phyloP scores from a whole-genome alignment of 108 stramenopile genomes.

The Halocafeteria seosinensis region DNA sequence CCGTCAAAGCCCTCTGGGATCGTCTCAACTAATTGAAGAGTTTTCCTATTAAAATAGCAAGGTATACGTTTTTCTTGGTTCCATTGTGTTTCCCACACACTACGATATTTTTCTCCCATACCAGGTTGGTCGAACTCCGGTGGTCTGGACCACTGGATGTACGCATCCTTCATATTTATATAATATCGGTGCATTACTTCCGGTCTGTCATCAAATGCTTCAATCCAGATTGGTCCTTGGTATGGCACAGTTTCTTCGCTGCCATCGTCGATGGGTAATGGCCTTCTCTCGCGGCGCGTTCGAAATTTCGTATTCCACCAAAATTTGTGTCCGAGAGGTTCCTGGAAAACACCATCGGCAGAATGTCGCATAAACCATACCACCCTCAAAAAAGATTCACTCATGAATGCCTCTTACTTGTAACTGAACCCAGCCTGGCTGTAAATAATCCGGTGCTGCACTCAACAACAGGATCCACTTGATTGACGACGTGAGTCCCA shows the following conservation, averaged over 20 bases:
- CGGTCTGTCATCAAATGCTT: background rate
- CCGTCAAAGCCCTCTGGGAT: too few relatives aligned
- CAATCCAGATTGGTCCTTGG: background rate
- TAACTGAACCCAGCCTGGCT: background rate
- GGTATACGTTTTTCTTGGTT: too few relatives aligned
- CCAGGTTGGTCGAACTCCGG: background rate
- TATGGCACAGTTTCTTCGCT: background rate
- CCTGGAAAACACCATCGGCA: too few relatives aligned
- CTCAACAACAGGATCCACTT: too few relatives aligned
- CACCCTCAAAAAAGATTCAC: too few relatives aligned
- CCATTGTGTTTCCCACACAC: too few relatives aligned
- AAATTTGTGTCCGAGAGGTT: background rate
- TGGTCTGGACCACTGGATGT: background rate
- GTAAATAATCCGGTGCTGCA: background rate
- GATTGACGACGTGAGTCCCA: too few relatives aligned
- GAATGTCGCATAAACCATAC: too few relatives aligned
- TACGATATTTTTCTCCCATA: too few relatives aligned
- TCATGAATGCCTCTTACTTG: too few relatives aligned
- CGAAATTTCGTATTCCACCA: background rate
- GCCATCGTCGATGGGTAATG: background rate
- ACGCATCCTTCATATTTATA: background rate
- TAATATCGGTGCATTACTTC: background rate
- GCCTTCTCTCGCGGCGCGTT: background rate
- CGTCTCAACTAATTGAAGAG: too few relatives aligned
- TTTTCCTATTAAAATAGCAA: too few relatives aligned